A percentile compares a stretch with the other conserved stretches of the same genome.
phyloP scores from a whole-genome alignment of 768 basidiomycete species.

The Mycena amicta region DNA sequence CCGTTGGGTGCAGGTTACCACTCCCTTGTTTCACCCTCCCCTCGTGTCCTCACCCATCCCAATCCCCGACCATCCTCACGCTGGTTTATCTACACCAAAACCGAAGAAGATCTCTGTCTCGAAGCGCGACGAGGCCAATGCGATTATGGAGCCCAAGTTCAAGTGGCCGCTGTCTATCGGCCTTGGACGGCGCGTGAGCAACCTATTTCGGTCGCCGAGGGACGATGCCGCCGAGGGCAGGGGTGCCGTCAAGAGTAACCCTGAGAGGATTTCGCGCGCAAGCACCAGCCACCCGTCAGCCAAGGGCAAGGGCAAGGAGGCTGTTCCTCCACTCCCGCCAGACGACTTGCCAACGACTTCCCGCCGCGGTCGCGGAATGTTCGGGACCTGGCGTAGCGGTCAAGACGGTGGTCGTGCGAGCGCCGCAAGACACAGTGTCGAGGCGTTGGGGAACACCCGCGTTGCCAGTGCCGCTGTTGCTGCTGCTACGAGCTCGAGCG shows the following conservation, averaged over 20 bases:
- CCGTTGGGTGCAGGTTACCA: slow-evolving; percentile 15
- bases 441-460: not conserved
- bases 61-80: not conserved
- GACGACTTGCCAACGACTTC: not conserved
- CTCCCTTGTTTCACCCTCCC: slow-evolving; percentile 7
- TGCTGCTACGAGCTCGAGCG: not conserved
- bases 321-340: not conserved
- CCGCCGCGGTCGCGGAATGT: not conserved
- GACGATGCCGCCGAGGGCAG: not conserved
- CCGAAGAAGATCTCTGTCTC: slow-evolving; percentile 7
- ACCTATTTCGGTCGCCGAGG: slow-evolving; percentile 11
- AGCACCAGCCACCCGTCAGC: not conserved
- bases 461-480: too few relatives aligned
- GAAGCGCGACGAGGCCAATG: slow-evolving; percentile 17
- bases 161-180: slow-evolving; percentile 13
- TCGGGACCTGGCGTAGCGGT: not conserved
- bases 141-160: slow-evolving; percentile 16
- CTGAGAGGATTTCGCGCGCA: not conserved
- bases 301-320: not conserved
- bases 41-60: not conserved
- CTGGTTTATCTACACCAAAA: not conserved
- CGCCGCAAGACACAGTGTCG: slow-evolving; percentile 1
- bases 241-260: not conserved
- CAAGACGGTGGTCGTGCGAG: too few relatives aligned
- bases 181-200: slow-evolving; percentile 12